Base-by-base conservation (phyloP, 805 yeast species). In the Ogataea trehalophila region DNA sequence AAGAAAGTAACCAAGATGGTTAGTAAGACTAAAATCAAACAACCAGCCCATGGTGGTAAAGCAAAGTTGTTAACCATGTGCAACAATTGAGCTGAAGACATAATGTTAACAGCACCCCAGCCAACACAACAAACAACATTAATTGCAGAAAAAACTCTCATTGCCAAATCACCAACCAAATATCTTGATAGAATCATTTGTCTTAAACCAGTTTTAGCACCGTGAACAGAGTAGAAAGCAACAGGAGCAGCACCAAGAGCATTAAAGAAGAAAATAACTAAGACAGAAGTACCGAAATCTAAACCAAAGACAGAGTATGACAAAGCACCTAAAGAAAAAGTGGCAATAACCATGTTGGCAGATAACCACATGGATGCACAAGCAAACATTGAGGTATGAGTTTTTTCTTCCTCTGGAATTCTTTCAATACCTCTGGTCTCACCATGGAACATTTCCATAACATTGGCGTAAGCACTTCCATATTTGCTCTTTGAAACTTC, bases 31-130 rank as follows among this genome's bases (percentile, higher is more conserved):
- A 91, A 71, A 49, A 91, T 77, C 44, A 91, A 59, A 67, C 95
- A 84, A 34, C 94, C 97, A 36, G 89, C 97, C 94, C 95, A 87
- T 36, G 92, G 86, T 37, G 97, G 97, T 56, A 85, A 71, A 43
- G 71, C 68, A 37, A 71, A 71, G 51, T 67, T 71, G 72, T 88
- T 88, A 51, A 91, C 84, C 62, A 85, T 80, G 68, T 84, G 81
- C 50, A 90, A 72, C 53, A 90, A 71, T 66, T 88, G 94, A 22
- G 96, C 96, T 34, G 94, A 81, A 31, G 90, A 85, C 79, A 90
- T 86, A 52, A 87, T 87, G 69, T 91, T 91, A 42, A 89, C 92
- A 9, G 96, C 88, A 68, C 94, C 87, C 97, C 97, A 91, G 58
- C 97, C 97, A 47, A 90, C 80, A 77, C 96, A 87, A 26, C 96